These are phyloP conservation scores for Bidens hawaiensis DNA, from an alignment of 140 eudicot genomes.

Conservation along the genomic window DNA sequence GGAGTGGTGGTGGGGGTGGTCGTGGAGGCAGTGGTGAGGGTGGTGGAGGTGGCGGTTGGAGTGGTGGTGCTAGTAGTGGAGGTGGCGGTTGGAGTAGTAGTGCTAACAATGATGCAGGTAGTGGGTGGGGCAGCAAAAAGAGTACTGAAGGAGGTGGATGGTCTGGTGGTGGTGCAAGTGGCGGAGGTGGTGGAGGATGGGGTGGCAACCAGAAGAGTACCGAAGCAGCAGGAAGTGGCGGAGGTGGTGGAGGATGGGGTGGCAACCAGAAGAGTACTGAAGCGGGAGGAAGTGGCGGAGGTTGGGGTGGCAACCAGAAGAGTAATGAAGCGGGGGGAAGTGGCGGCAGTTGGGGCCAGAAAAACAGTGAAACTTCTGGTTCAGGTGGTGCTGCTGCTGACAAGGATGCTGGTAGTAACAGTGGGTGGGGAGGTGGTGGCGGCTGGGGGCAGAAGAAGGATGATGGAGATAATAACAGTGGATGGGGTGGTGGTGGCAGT, in stretches of 20 bases:
- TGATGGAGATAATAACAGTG: background rate
- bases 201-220: too few relatives aligned
- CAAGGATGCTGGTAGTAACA: background rate
- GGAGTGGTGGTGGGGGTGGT: background rate
- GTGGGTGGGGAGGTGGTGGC: background rate
- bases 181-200: too few relatives aligned
- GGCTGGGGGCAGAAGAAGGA: conserved; percentile 1
- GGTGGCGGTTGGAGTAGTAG: conserved; percentile 1
- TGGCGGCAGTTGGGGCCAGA: conserved; percentile 18
- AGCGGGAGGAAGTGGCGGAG: too few relatives aligned
- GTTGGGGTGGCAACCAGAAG: conserved; percentile 37
- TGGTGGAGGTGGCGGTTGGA: conserved; percentile 8
- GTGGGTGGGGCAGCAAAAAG: background rate
- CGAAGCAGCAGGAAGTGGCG: too few relatives aligned
- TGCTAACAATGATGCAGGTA: background rate
- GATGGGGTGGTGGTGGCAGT: conserved; percentile 18
- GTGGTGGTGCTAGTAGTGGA: background rate
- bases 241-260: too few relatives aligned
- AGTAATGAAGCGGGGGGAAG: conserved; percentile 12
- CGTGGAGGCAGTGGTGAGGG: background rate
- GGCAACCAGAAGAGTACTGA: too few relatives aligned
- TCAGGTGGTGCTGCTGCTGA: background rate
- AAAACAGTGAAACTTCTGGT: background rate
- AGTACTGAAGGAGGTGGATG: conserved; percentile 13
- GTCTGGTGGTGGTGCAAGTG: conserved; percentile 15